Conservation (phyloP, 192 early-diverging fungal genomes). For the Backusella australiensis region DNA sequence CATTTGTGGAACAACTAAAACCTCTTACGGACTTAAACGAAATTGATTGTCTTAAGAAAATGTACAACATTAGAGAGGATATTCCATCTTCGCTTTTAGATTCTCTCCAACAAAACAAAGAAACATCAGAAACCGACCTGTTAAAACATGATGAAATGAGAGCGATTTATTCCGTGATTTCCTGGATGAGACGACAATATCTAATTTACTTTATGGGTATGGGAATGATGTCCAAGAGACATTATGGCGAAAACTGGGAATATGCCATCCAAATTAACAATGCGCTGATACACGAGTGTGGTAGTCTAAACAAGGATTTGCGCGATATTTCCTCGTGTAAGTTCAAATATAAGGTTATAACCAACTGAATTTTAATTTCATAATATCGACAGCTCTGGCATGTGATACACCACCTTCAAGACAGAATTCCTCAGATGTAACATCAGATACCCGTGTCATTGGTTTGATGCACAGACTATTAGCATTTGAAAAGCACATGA, state of each 20-base stretch:
- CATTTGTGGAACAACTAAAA: background rate
- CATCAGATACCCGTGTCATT: background rate
- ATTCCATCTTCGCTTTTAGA: background rate
- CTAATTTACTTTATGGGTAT: slow-evolving; percentile 47
- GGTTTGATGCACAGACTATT: slow-evolving; percentile 42
- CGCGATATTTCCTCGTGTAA: slow-evolving; percentile 26
- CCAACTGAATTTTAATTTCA: background rate
- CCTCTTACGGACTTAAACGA: slow-evolving; percentile 41
- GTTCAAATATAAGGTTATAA: background rate
- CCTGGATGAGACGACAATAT: slow-evolving; percentile 46
- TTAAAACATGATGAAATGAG: slow-evolving; percentile 21
- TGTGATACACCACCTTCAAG: background rate
- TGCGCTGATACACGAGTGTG: background rate
- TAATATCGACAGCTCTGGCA: background rate
- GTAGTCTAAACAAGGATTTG: slow-evolving; percentile 36
- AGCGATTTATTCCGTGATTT: slow-evolving; percentile 39
- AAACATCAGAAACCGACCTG: background rate
- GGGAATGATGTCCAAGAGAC: slow-evolving; percentile 4
- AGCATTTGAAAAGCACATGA: slow-evolving; percentile 45
- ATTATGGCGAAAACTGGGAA: slow-evolving; percentile 4
- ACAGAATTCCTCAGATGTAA: background rate
- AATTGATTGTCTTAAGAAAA: slow-evolving; percentile 40
- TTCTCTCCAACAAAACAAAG: background rate
- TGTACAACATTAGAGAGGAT: slow-evolving; percentile 42
- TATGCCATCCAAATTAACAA: slow-evolving; percentile 15